phyloP scores from a whole-genome alignment of 225 moss, liverwort and hornwort genomes.

The Straminergon stramineum region DNA sequence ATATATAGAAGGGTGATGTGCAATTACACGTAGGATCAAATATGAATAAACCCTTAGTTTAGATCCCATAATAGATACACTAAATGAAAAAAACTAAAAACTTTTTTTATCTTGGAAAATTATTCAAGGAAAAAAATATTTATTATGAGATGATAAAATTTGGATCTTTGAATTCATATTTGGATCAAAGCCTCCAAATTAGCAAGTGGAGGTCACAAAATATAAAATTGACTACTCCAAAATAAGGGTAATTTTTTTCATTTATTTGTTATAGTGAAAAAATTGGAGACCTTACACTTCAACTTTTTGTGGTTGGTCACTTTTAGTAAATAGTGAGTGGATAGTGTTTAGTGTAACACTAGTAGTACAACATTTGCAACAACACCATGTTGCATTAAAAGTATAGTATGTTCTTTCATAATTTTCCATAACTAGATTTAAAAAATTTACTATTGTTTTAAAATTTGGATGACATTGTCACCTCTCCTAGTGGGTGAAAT shows the following conservation, averaged over 20 bases:
- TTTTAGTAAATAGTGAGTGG: not conserved
- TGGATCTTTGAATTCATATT: not conserved
- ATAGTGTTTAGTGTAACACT: not conserved
- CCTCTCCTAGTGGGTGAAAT: not conserved
- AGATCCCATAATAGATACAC: rapidly evolving
- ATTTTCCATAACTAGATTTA: not conserved
- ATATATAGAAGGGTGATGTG: not conserved
- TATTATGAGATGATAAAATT: not conserved
- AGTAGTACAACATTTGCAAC: not conserved
- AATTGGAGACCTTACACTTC: rapidly evolving
- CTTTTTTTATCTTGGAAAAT: not conserved
- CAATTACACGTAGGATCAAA: not conserved
- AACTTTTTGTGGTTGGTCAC: rapidly evolving
- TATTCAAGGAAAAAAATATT: rapidly evolving
- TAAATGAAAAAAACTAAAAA: not conserved
- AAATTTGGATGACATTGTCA: not conserved
- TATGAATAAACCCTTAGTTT: not conserved
- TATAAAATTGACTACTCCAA: rapidly evolving
- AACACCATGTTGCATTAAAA: not conserved
- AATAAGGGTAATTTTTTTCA: not conserved
- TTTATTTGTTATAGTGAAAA: not conserved
- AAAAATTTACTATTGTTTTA: not conserved
- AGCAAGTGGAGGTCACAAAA: not conserved
- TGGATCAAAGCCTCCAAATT: not conserved
- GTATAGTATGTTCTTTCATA: not conserved